Conservation (phyloP, 1,139 yeast species). For the Pneumocystis jirovecii region DNA sequence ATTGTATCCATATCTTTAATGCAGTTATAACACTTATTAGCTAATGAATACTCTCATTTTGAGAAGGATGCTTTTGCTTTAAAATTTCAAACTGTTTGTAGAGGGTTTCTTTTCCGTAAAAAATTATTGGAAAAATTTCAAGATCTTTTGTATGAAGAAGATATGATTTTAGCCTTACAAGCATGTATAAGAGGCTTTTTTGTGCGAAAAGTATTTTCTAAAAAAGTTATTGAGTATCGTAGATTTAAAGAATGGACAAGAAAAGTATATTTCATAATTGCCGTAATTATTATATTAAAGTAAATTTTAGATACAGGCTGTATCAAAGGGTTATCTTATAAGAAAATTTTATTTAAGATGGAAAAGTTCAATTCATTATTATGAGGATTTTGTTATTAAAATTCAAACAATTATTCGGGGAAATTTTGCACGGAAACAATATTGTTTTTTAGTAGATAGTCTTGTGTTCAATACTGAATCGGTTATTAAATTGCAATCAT, state of each 20-base stretch:
- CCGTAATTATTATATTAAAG: background rate
- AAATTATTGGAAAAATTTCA: slow-evolving; percentile 1
- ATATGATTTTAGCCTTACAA: slow-evolving; percentile 6
- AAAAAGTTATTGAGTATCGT: background rate
- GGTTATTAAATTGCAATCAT: background rate
- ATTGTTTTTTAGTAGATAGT: background rate
- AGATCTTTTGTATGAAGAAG: slow-evolving; percentile 9
- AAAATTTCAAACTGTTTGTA: slow-evolving; percentile 9
- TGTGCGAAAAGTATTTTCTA: slow-evolving; percentile 20
- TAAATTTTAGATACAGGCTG: slow-evolving; percentile 32
- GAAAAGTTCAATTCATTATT: background rate
- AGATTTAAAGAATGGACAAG: background rate
- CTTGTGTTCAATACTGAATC: background rate
- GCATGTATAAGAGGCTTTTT: slow-evolving; percentile 7
- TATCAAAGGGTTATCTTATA: slow-evolving; percentile 37
- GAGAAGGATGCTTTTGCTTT: slow-evolving; percentile 1
- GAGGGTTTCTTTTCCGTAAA: slow-evolving; percentile 13
- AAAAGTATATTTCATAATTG: background rate
- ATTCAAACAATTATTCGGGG: slow-evolving; percentile 13
- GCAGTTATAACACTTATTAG: background rate
- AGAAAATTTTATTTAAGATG: slow-evolving; percentile 27
- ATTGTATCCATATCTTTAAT: slow-evolving; percentile 1
- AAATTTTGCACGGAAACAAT: background rate
- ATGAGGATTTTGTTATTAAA: background rate
- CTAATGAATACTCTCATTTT: background rate